Base-by-base conservation (phyloP, 306 rosid genomes). In the Carpinus fangiana region DNA sequence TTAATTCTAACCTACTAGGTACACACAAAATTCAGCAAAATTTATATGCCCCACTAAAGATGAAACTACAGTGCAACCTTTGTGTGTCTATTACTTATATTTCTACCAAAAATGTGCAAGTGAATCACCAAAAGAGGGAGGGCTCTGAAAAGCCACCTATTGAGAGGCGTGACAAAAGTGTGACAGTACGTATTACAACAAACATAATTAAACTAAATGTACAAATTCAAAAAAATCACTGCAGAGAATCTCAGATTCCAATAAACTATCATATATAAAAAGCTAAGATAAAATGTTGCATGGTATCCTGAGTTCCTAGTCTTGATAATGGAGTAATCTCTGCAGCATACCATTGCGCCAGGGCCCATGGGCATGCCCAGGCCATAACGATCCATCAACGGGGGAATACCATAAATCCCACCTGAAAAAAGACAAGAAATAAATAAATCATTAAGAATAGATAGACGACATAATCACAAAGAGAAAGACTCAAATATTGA, bases 381-480 rank as follows among this genome's bases (percentile, higher is more conserved):
- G 78, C 98, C 98, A 84, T 91, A 96, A 21, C 96, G 92, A 75
- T 93, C 98, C 82, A 93, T 80, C 77, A 96, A 77, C 9, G 94
- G 99, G 28, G 98, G 92, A 55, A 96, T 86, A 57, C 90, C 92
- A 89, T 96, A 96, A 77, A 93, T 88, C 73, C 96, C 99, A 89
- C 94, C 99, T 96, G 80, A 67, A 54, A 77, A 72, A 70, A 57
- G 68, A 36, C 46, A 76, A 61, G 41, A 52, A 14, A 61, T 1
- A 20, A 28, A 74, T 5, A 26, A 38, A 80, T 67, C 57, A 79
- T 71, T 75, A 78, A 9, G 67, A 56, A 70, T 28, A 45, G 38
- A 60, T 20, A 62, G 14, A 70, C 47, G 47, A 56, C 17, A 59
- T 9, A 71, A 59, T 8, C 64, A 76, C 46, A 82, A 67, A 45